Base-by-base conservation (phyloP, 106 monocot genomes). In the Allium sativum region DNA sequence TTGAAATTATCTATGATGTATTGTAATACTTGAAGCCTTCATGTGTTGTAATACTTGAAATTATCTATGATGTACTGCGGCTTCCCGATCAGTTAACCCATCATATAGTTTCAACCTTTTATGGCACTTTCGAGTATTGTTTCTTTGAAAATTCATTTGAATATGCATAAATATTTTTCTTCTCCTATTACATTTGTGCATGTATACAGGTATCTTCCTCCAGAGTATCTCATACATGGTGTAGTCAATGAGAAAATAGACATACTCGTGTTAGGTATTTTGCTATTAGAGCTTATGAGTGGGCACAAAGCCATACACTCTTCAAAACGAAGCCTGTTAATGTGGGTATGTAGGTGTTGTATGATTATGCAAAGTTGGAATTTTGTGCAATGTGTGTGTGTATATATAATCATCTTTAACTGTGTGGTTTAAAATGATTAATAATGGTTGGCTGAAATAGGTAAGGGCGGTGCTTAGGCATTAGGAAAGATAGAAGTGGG, bases 221-320 rank as follows among this genome's bases (percentile, higher is more conserved):
- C 93, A 4, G 93, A 93, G 18, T 93, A 84, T 64, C 65, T 77
- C 20, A 79, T 70, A 60, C 81, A 93, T 65, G 92, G 92, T 18
- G 77, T 88, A 42, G 74, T 93, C 19, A 70, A 87, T 55, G 92
- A 93, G 79, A 87, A 88, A 69, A 93, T 81, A 0, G 87, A 93
- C 59, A 75, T 88, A 48, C 87, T 69, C 55, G 88, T 84, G 15
- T 88, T 64, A 52, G 93, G 93, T 12, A 79, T 93, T 31, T 55
- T 93, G 40, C 67, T 88, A 22, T 65, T 93, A 11, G 93, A 93
- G 70, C 88, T 93, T 65, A 78, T 93, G 18, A 74, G 84, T 0
- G 93, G 93, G 14, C 84, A 77, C 1, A 67, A 58, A 56, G 93
- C 93, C 12, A 9, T 93, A 45, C 77, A 85, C 42, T 61, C 69